Evolutionary conservation across 2,329 filamentous ascomycete genomes (phyloP), one percentile per base, ranked within the genome.

Genomic region (Ploettnerulaceae sp.): DNA sequence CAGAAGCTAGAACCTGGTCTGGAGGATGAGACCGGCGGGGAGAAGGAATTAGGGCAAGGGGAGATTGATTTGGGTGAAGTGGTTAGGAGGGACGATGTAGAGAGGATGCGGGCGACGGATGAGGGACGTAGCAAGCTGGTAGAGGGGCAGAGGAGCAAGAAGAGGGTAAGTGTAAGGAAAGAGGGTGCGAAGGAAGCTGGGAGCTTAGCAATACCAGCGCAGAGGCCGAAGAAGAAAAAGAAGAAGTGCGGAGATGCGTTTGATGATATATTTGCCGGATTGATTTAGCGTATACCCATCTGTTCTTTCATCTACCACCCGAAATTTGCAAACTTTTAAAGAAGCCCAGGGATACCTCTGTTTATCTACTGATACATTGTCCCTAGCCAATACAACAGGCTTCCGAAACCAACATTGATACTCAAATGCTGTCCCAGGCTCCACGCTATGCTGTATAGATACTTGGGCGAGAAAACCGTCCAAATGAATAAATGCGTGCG

Each of bases 381-480:
- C 36, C 71, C 75, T 11, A 81, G 48, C 70, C 72, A 76, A 60
- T 76, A 81, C 36, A 86, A 57, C 28, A 77, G 43, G 22, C 79
- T 73, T 1, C 80, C 81, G 33, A 84, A 56, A 4, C 76, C 70
- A 25, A 90, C 58, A 64, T 91, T 89, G 33, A 91, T 71, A 28
- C 76, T 63, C 51, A 90, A 64, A 76, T 98, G 91, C 70, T 90
- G 88, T 6, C 79, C 86, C 35, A 91, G 62, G 52, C 78, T 81
- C 94, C 93, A 98, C 11, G 85, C 89, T 73, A 93, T 84, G 54
- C 82, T 86, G 65, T 95, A 98, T 56, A 98, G 69, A 66, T 90
- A 97, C 67, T 97, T 98, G 0, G 93, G 93, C 54, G 88, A 95
- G 66, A 98, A 98, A 8, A 98, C 93, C 0, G 91, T 97, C 93